Percentiles rank a stretch among this genome's conserved stretches.
Evolutionary conservation across 75 land plant genomes (phyloP).

Genomic region (Pinus albicaulis): DNA sequence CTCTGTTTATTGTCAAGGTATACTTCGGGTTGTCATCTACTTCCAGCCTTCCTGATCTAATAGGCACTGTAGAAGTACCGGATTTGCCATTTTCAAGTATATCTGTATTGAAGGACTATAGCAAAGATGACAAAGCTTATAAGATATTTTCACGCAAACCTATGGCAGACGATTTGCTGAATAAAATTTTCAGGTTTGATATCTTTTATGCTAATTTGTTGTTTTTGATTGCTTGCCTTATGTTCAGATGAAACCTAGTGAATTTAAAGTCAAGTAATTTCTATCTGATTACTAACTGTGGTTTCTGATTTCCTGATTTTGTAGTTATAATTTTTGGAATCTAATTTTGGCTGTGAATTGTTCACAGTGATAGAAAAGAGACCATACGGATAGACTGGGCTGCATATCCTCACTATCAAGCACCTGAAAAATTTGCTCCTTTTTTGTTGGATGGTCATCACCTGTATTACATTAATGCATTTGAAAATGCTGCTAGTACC

Average conservation of each 20-base stretch:
- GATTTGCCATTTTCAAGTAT: conserved; percentile 73
- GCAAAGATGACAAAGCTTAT: conserved; percentile 60
- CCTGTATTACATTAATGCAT: conserved; percentile 89
- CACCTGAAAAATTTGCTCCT: conserved; percentile 87
- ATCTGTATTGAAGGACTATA: conserved; percentile 58
- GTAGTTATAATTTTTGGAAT: background rate
- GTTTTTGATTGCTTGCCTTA: conserved; percentile 2
- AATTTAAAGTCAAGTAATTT: background rate
- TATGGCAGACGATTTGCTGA: conserved; percentile 65
- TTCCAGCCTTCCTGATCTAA: conserved; percentile 61
- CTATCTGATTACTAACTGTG: background rate
- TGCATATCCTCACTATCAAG: conserved; percentile 86
- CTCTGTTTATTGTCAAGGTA: conserved; percentile 28
- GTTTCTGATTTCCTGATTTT: background rate
- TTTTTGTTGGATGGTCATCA: conserved; percentile 75
- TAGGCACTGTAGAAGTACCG: conserved; percentile 74
- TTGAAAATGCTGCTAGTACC: conserved; percentile 93
- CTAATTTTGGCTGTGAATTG: conserved; percentile 8
- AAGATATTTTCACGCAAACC: conserved; percentile 82
- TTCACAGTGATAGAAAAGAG: conserved; percentile 59
- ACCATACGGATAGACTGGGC: conserved; percentile 84
- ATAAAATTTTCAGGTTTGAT: conserved; percentile 73
- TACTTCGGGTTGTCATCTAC: conserved; percentile 65
- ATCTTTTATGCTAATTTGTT: background rate
- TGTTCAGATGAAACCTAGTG: background rate